phyloP scores from a whole-genome alignment of 345 rosid species.

The Aquilaria sinensis region DNA sequence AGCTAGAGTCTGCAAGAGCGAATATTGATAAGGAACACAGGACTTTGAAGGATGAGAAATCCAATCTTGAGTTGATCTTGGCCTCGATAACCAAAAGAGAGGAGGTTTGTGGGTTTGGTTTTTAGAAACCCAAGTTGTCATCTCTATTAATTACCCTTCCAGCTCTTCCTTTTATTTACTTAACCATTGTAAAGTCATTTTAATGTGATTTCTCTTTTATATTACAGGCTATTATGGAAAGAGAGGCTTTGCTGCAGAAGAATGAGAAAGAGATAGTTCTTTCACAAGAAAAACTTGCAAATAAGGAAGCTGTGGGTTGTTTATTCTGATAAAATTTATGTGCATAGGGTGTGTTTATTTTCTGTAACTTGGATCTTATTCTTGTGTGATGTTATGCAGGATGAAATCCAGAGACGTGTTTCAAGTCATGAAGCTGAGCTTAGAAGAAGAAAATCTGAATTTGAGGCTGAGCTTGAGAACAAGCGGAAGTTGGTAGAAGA shows the following conservation, averaged over 20 bases:
- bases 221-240: conserved; percentile 47
- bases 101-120: conserved; percentile 45
- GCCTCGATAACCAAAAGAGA: conserved; percentile 62
- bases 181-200: conserved; percentile 1
- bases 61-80: conserved; percentile 40
- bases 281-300: conserved; percentile 61
- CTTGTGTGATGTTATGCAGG: conserved; percentile 34
- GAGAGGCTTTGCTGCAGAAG: conserved; percentile 52
- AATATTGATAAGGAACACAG: conserved; percentile 47
- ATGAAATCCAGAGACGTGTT: conserved; percentile 49
- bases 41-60: conserved; percentile 46
- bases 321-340: not conserved
- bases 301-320: conserved; percentile 73
- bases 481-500: conserved; percentile 64
- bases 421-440: conserved; percentile 56
- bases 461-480: conserved; percentile 71
- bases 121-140: not conserved
- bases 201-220: conserved; percentile 8
- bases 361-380: not conserved
- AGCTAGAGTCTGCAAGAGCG: conserved; percentile 47
- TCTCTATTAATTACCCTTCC: not conserved
- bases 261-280: conserved; percentile 71
- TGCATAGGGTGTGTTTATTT: not conserved
- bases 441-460: conserved; percentile 54
- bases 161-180: not conserved